Evolutionary conservation across 495 filamentous ascomycete genomes (phyloP), one percentile per base, ranked within the genome.

Genomic region (Emericellopsis terricola): DNA sequence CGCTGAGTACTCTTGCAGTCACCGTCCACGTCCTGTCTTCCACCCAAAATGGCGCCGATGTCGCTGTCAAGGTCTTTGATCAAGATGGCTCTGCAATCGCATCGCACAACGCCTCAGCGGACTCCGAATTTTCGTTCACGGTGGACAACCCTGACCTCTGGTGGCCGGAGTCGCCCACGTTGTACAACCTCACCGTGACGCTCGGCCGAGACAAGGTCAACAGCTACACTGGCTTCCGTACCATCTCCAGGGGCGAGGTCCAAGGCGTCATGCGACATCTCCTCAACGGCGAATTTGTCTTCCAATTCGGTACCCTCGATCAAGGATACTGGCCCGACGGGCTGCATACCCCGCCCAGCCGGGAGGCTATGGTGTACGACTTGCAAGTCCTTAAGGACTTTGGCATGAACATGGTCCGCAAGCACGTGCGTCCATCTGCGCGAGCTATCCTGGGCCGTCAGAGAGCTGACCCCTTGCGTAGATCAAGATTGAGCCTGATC

Each of bases 281-380:
- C 9, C 42, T 78, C 29, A 78, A 78, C 40, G 72, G 70, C 14
- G 56, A 78, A 38, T 75, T 74, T 33, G 51, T 67, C 8, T 78
- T 78, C 51, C 58, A 63, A 40, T 76, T 80, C 33, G 72, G 71
- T 9, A 76, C 74, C 0, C 53, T 80, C 2, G 75, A 80, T 34
- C 73, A 79, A 41, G 75, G 73, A 2, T 77, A 61, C 49, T 80
- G 73, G 73, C 75, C 75, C 0, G 74, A 80, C 41, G 74, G 74
- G 0, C 50, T 78, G 15, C 66, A 78, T 41, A 55, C 60, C 0
- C 63, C 75, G 0, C 75, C 74, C 0, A 75, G 55, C 14, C 45
- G 51, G 2, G 70, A 77, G 35, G 75, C 74, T 0, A 76, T 80
- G 74, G 53, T 68, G 1, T 78, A 60, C 30, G 75, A 80, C 48